Conservation (phyloP, 768 basidiomycete species). For the Collybia nuda region DNA sequence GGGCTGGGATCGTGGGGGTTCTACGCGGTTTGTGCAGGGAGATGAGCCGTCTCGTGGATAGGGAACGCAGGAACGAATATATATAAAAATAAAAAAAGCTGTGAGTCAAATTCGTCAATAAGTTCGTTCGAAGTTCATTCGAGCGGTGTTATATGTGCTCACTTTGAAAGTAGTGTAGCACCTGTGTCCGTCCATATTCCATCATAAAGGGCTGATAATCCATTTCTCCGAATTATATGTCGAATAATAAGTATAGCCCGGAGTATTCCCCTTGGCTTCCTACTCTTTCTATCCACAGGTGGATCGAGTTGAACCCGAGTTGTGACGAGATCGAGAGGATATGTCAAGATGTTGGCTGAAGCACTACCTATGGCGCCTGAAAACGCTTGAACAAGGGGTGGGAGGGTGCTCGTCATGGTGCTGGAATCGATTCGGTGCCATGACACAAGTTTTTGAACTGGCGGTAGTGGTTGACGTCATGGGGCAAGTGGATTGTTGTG, state of each 20-base stretch:
- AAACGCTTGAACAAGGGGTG: conserved; percentile 58
- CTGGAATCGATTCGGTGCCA: not conserved
- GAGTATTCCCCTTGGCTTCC: conserved; percentile 18
- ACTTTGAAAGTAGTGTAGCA: conserved; percentile 57
- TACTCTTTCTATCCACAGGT: conserved; percentile 16
- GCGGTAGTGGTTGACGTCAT: conserved; percentile 1
- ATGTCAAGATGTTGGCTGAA: conserved; percentile 44
- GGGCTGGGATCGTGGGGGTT: conserved; percentile 10
- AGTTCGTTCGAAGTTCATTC: not conserved
- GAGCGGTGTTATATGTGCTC: conserved; percentile 6
- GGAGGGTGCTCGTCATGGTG: conserved; percentile 56
- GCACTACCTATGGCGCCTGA: conserved; percentile 59
- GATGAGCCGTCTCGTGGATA: conserved; percentile 34
- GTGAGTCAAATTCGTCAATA: not conserved
- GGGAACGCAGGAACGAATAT: conserved; percentile 47
- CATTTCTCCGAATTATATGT: conserved; percentile 36
- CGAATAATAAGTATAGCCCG: conserved; percentile 37
- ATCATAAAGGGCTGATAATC: conserved; percentile 46
- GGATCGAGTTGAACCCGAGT: conserved; percentile 46
- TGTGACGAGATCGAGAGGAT: conserved; percentile 59
- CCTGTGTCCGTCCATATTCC: conserved; percentile 52
- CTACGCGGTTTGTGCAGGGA: conserved; percentile 2
- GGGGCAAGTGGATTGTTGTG: no score
- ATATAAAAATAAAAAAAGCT: conserved; percentile 64
- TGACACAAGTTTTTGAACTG: not conserved